phyloP scores from a whole-genome alignment of 2,329 filamentous ascomycete species.

The Stachybotrys elegans region DNA sequence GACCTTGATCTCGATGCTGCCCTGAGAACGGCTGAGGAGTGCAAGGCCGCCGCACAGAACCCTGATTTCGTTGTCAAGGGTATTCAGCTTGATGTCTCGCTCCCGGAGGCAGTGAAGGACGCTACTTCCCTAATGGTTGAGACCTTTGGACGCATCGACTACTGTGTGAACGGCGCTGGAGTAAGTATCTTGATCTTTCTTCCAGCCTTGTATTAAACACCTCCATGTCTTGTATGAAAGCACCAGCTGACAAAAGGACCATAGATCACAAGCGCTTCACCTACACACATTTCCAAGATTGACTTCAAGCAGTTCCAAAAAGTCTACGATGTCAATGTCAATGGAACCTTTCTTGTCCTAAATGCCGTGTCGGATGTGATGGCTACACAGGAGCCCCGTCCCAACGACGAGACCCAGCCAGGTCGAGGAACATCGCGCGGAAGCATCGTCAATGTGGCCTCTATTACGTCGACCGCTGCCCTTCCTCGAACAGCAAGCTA shows the following conservation, averaged over 20 bases:
- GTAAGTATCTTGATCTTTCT: conserved; percentile 6
- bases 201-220: neutral
- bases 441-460: conserved; percentile 11
- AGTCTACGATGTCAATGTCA: conserved; percentile 8
- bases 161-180: conserved; percentile 12
- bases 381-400: conserved; percentile 7
- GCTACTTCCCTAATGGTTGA: conserved; percentile 4
- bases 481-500: conserved; percentile 8
- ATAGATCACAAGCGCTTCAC: neutral
- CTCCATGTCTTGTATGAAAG: neutral
- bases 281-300: conserved; percentile 8
- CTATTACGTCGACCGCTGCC: conserved; percentile 10
- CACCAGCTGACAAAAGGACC: neutral
- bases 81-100: conserved; percentile 8
- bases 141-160: conserved; percentile 12
- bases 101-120: conserved; percentile 8
- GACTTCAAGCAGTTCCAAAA: conserved; percentile 8
- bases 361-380: conserved; percentile 6
- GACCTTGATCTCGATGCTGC: conserved; percentile 9
- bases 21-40: conserved; percentile 4
- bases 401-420: neutral
- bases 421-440: conserved; percentile 9
- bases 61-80: conserved; percentile 4
- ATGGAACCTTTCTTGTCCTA: conserved; percentile 9
- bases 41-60: conserved; percentile 7